These are phyloP conservation scores for Dimocarpus longan DNA, from an alignment of 345 rosid species.

Conservation along the genomic window DNA sequence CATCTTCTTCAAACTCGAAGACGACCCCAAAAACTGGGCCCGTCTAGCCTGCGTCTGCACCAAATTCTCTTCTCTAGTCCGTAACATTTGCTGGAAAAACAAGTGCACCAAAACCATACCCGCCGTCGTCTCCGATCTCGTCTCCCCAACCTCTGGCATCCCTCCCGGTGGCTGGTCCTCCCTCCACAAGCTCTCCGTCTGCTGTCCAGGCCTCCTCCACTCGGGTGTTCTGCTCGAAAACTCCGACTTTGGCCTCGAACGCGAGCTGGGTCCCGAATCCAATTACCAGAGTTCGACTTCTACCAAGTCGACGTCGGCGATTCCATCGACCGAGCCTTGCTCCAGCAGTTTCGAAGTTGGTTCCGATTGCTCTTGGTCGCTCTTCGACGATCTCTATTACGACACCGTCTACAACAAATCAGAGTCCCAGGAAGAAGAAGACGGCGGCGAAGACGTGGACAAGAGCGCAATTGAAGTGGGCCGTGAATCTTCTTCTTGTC, in stretches of 20 bases:
- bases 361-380: constrained; percentile 62
- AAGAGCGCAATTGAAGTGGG: constrained; percentile 31
- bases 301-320: not conserved
- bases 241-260: constrained; percentile 94
- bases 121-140: constrained; percentile 66
- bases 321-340: constrained; percentile 20
- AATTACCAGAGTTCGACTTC: constrained; percentile 27
- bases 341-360: constrained; percentile 17
- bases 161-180: constrained; percentile 74
- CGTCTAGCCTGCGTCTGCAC: constrained; percentile 85
- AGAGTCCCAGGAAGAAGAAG: constrained; percentile 39
- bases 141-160: constrained; percentile 28
- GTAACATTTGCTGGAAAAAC: constrained; percentile 62
- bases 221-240: constrained; percentile 85
- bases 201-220: constrained; percentile 91
- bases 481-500: constrained; percentile 11
- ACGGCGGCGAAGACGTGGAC: constrained; percentile 26
- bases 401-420: constrained; percentile 60
- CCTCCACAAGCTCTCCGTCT: constrained; percentile 77
- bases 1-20: constrained; percentile 85
- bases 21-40: constrained; percentile 85
- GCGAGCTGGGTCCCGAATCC: constrained; percentile 82
- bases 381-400: constrained; percentile 75
- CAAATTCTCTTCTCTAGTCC: constrained; percentile 77
- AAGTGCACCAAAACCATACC: constrained; percentile 66